Evolutionary conservation across 305 asterid species (phyloP), one percentile per base, ranked within the genome.

Genomic region (Fraxinus baroniana): DNA sequence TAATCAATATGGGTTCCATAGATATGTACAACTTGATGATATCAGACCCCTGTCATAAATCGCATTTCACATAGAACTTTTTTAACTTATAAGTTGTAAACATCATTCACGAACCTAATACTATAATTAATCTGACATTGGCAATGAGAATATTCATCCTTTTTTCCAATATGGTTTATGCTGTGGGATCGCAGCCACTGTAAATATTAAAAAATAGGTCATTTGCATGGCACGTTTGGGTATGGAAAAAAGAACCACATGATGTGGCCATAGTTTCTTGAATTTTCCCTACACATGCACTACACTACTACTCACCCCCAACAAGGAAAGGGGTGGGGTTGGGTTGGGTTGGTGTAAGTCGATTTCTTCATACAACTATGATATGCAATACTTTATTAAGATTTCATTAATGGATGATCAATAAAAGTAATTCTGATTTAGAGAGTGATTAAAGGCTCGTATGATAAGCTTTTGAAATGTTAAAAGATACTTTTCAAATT

Each of bases 131-230:
- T 64, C 15, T 5, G 39, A 36, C 39, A 36, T 36, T 62, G 33
- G 9, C 71, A 62, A 62, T 62, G 71, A 62, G 71, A 62, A 62
- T 62, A 62, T 62, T 62, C 8, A 36, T 36, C 8, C 39, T 36
- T 36, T 36, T 7, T 36, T n/a, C 39, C 37, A 36, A 36, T 36
- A 36, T 32, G 35, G 73, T n/a, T 78, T 72, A 30, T 75, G 84
- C 86, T 13, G 75, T 79, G 84, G 86, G 86, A 83, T 83, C 80
- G 83, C 74, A 74, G 78, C 80, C 78, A 72, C 79, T 81, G 79
- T 60, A 9, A 64, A 24, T 24, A 8, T 24, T 2, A 64, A 3
- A 24, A 64, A 30, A 8, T 64, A 24, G 12, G n/a, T 20, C 71
- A 62, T 62, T 20, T 20, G 71, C 71, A 60, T 20, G 71, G 15